Conservation (phyloP, 768 basidiomycete genomes). For the Leccinum subgranulosum region DNA sequence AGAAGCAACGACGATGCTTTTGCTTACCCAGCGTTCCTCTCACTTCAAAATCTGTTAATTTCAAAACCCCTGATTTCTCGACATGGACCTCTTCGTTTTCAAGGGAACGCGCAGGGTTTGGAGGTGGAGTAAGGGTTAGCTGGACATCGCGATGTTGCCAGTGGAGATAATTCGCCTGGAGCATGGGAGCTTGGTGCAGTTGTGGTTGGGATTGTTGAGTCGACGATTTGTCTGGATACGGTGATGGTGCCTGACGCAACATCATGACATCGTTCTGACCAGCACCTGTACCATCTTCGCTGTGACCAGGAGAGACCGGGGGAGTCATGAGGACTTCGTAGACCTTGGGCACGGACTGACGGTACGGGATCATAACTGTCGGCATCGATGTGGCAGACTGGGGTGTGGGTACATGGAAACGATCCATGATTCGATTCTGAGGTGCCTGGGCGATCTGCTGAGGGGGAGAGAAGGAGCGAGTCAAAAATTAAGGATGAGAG, state of each 20-base stretch:
- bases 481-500: background rate
- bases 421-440: slow-evolving; percentile 21
- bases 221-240: slow-evolving; percentile 8
- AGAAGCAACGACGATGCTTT: slow-evolving; percentile 16
- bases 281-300: slow-evolving; percentile 35
- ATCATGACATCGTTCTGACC: slow-evolving; percentile 5
- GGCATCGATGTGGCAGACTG: slow-evolving; percentile 11
- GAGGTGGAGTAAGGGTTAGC: slow-evolving; percentile 28
- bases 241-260: slow-evolving; percentile 12
- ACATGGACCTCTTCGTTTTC: slow-evolving; percentile 72
- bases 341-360: slow-evolving; percentile 43
- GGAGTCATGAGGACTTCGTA: slow-evolving; percentile 67
- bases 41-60: slow-evolving; percentile 77
- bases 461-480: background rate
- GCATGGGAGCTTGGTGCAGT: background rate
- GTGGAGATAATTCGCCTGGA: slow-evolving; percentile 8
- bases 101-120: slow-evolving; percentile 49
- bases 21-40: slow-evolving; percentile 66
- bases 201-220: slow-evolving; percentile 9
- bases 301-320: slow-evolving; percentile 59
- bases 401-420: slow-evolving; percentile 21
- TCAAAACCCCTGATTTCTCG: slow-evolving; percentile 51
- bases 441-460: background rate
- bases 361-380: slow-evolving; percentile 18
- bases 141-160: slow-evolving; percentile 9